A percentile compares a stretch with the other conserved stretches of the same genome.
Evolutionary conservation across 2,329 filamentous ascomycete species (phyloP).

Genomic region (Calonectria henricotiae): DNA sequence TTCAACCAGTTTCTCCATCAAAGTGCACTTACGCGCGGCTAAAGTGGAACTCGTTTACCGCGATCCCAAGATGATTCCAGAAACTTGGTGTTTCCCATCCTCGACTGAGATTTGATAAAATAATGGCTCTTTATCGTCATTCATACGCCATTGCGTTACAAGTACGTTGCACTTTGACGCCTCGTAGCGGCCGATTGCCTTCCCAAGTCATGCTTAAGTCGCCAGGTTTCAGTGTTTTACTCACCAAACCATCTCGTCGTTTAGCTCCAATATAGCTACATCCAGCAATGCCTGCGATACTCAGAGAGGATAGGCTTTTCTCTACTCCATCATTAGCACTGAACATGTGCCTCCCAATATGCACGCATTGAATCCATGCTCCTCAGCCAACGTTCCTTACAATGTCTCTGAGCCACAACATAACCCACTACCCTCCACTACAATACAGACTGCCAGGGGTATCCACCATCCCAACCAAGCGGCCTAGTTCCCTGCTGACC

Average conservation of each 20-base stretch:
- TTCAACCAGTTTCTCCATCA: not conserved
- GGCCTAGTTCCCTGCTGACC: slow-evolving; percentile 49
- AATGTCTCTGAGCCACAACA: slow-evolving; percentile 29
- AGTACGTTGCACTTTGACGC: not conserved
- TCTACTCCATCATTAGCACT: slow-evolving; percentile 3
- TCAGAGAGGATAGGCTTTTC: not conserved
- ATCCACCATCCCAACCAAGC: slow-evolving; percentile 32
- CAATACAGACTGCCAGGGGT: slow-evolving; percentile 27
- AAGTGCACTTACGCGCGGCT: slow-evolving; percentile 26
- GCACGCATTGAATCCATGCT: slow-evolving; percentile 19
- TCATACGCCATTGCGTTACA: slow-evolving; percentile 42
- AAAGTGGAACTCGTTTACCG: slow-evolving; percentile 22
- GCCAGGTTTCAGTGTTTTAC: not conserved
- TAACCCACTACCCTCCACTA: slow-evolving; percentile 35
- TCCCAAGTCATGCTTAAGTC: not conserved
- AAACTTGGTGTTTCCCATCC: slow-evolving; percentile 12
- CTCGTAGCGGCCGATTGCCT: not conserved
- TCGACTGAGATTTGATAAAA: not conserved
- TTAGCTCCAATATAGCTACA: not conserved
- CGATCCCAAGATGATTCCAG: slow-evolving; percentile 24
- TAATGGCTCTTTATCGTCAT: slow-evolving; percentile 32
- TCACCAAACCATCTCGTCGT: not conserved
- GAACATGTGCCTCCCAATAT: slow-evolving; percentile 23
- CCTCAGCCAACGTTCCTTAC: slow-evolving; percentile 23
- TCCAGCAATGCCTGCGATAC: slow-evolving; percentile 4